phyloP scores from a whole-genome alignment of 1,284 basidiomycete genomes.

The Phellopilus nigrolimitatus region DNA sequence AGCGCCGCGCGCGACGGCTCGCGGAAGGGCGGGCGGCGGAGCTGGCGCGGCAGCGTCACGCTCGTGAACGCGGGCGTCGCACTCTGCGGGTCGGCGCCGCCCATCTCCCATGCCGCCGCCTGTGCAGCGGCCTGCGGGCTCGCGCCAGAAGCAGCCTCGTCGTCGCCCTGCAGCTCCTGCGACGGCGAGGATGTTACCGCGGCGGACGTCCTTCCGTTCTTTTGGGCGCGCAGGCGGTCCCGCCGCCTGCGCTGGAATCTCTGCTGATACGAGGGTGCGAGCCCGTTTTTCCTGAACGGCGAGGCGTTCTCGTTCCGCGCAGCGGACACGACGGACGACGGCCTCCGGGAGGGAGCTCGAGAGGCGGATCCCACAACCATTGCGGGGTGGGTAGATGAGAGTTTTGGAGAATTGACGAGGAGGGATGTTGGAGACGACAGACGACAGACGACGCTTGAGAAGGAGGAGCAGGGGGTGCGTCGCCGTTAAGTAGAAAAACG shows the following conservation, averaged over 20 bases:
- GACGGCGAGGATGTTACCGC: neutral
- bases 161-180: too few relatives aligned
- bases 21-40: constrained; percentile 29
- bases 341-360: too few relatives aligned
- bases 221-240: neutral
- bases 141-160: too few relatives aligned
- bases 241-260: neutral
- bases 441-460: too few relatives aligned
- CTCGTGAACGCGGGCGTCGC: constrained; percentile 3
- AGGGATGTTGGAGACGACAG: too few relatives aligned
- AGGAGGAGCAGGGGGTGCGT: too few relatives aligned
- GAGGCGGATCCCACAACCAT: too few relatives aligned
- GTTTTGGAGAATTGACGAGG: too few relatives aligned
- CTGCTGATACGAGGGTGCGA: neutral
- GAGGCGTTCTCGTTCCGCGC: neutral
- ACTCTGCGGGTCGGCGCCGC: neutral
- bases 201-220: neutral
- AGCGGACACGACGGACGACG: too few relatives aligned
- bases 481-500: too few relatives aligned
- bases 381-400: too few relatives aligned
- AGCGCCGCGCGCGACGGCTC: constrained; percentile 29
- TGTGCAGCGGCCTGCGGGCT: neutral
- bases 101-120: constrained; percentile 6
- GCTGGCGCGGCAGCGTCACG: constrained; percentile 30
- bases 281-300: neutral